phyloP scores from a whole-genome alignment of 2,329 filamentous ascomycete genomes.

The Lachnellula hyalina region DNA sequence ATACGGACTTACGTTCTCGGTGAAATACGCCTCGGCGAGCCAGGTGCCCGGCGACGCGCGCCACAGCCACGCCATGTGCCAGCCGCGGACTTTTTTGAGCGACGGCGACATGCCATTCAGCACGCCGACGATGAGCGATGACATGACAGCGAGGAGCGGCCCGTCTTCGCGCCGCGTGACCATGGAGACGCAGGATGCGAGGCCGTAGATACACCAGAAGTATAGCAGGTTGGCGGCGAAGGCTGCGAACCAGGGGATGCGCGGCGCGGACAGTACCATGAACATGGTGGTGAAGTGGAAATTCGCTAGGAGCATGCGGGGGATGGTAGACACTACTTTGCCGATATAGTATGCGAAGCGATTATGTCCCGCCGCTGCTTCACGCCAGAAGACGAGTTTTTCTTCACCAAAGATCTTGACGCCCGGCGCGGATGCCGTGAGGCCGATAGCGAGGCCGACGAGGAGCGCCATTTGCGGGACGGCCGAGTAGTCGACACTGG shows the following conservation, averaged over 20 bases:
- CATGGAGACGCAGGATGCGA: constrained; percentile 49
- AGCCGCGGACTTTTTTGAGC: constrained; percentile 42
- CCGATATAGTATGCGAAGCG: constrained; percentile 51
- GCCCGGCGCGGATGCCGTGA: constrained; percentile 49
- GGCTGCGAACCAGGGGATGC: constrained; percentile 44
- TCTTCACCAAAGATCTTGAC: constrained; percentile 54
- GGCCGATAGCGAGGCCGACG: constrained; percentile 48
- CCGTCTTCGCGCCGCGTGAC: constrained; percentile 50
- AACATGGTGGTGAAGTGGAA: constrained; percentile 51
- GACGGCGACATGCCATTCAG: constrained; percentile 49
- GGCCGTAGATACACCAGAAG: constrained; percentile 54
- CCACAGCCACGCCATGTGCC: constrained; percentile 54
- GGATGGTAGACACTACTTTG: constrained; percentile 47
- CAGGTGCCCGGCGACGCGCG: constrained; percentile 48
- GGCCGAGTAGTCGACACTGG: constrained; percentile 44
- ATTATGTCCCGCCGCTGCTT: constrained; percentile 52
- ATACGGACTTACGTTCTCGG: constrained; percentile 44
- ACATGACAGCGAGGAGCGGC: constrained; percentile 50
- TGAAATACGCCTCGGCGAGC: constrained; percentile 53
- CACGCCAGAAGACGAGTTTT: constrained; percentile 48
- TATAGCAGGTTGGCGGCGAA: constrained; percentile 49
- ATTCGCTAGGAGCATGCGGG: constrained; percentile 45
- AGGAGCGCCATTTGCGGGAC: constrained; percentile 50
- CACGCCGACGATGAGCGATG: constrained; percentile 48
- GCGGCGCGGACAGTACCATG: constrained; percentile 43